phyloP scores from a whole-genome alignment of 345 rosid genomes.

The Excoecaria cochinchinensis region DNA sequence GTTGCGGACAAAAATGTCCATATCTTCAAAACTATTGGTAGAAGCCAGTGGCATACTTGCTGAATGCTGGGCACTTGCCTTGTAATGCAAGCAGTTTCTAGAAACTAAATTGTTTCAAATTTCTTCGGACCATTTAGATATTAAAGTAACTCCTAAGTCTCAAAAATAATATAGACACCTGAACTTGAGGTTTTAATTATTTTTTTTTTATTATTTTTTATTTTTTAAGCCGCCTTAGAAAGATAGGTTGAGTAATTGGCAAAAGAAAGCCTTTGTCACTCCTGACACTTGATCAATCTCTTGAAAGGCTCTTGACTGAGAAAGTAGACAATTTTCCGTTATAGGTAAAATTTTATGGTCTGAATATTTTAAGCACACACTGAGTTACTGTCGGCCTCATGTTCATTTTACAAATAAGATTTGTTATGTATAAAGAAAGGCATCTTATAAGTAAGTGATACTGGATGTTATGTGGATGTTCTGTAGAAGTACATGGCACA shows the following conservation, averaged over 20 bases:
- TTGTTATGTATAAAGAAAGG: neutral
- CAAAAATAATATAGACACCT: neutral
- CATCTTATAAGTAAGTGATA: neutral
- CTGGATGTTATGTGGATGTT: slow-evolving; percentile 10
- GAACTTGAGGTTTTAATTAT: neutral
- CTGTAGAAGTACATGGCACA: neutral
- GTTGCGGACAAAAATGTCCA: neutral
- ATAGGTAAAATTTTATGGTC: neutral
- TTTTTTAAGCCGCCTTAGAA: neutral
- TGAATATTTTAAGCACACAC: neutral
- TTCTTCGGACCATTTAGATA: neutral
- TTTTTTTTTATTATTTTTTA: neutral
- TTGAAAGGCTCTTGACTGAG: neutral
- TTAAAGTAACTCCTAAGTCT: neutral
- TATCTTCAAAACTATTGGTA: neutral
- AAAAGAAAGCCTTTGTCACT: neutral
- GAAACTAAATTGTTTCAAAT: slow-evolving; percentile 1
- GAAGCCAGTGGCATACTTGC: neutral
- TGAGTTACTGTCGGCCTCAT: neutral
- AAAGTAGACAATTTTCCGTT: neutral
- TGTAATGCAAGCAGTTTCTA: neutral
- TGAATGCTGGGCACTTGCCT: neutral
- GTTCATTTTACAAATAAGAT: slow-evolving; percentile 3
- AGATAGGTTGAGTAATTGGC: neutral
- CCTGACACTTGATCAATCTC: neutral